Base-by-base conservation (phyloP, 441 rosid genomes). In the Eugenia klotzschiana region DNA sequence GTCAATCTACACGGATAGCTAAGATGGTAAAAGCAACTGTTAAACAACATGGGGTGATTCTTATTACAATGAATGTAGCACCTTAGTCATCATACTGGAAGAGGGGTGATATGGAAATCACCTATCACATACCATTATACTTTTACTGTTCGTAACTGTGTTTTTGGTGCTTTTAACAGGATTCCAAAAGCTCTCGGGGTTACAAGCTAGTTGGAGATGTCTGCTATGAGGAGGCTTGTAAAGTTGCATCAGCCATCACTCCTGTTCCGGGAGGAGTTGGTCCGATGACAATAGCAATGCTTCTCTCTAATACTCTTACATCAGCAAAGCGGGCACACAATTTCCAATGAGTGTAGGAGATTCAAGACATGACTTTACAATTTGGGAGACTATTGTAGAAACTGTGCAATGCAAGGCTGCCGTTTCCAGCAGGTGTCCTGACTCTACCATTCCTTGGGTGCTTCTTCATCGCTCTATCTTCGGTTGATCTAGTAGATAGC, bases 241-340 rank as follows among this genome's bases (percentile, higher is more conserved):
- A 91, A 86, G 91, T 92, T 80, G 98, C 96, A 80, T 92, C 95
- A 46, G 96, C 95, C 18, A 81, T 94, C 74, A 96, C 99, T 50
- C 97, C 98, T 41, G 98, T 94, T 83, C 98, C 98, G 1, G 96
- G 98, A 10, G 98, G 98, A 83, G 98, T 96, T 77, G 99, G 99
- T 83, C 98, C 99, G 4, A 94, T 96, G 98, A 96, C 98, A 14
- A 94, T 94, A 85, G 98, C 96, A 20, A 93, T 96, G 98, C 99
- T 96, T 82, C 94, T 94, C 15, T 88, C 95, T 8, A 94, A 96
- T 84, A 94, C 98, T 23, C 91, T 96, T 73, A 82, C 80, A 51
- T 89, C 98, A 0, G 95, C 98, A 10, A 93, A 93, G 89, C 92
- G 94, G 83, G 56, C 84, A 51, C 85, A 88, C 88, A 89, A 90